Base-by-base conservation (phyloP, 352 stramenopile species). In the Nothophytophthora sp. region DNA sequence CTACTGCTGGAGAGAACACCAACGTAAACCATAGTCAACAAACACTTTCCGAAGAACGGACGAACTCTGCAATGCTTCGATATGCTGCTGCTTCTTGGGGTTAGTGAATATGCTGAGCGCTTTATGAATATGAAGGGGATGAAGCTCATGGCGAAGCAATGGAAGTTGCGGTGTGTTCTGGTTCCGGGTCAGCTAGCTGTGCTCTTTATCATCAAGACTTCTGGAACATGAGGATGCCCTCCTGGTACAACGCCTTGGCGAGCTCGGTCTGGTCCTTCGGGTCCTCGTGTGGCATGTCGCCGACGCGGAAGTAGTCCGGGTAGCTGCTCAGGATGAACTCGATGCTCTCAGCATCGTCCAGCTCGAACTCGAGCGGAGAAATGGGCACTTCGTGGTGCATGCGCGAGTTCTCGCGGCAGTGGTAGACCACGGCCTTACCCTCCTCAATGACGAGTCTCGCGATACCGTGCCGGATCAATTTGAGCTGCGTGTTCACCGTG, bases 281-380 rank as follows among this genome's bases (percentile, higher is more conserved):
- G 51, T 90, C 79, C 42, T 88, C 76, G 45, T 90, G 81, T 13
- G 81, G 81, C 47, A 92, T 58, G 51, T 92, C 81, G 27, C 81
- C 81, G 0, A 92, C 78, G 29, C 81, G 78, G 35, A 92, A 90
- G 60, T 76, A 88, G 23, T 86, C 69, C 3, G 81, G 78, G 59
- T 92, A 92, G 56, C 78, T 90, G 16, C 57, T 66, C 19, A 92
- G 55, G 35, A 92, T 81, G 50, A 81, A 88, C 48, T 92, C 81
- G 35, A 92, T 86, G 45, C 78, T 89, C 50, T 90, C 78, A 13
- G 81, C 81, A 36, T 92, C 81, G 44, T 92, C 81, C 20, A 92
- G 51, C 39, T 92, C 81, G 41, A 89, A 92, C 55, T 92, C 81
- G 13, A 92, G 65, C 20, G 81, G 78, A 18, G 76, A 83, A 25